Evolutionary conservation across 2,329 filamentous ascomycete genomes (phyloP), one percentile per base, ranked within the genome.

Genomic region (Dothistroma septosporum): DNA sequence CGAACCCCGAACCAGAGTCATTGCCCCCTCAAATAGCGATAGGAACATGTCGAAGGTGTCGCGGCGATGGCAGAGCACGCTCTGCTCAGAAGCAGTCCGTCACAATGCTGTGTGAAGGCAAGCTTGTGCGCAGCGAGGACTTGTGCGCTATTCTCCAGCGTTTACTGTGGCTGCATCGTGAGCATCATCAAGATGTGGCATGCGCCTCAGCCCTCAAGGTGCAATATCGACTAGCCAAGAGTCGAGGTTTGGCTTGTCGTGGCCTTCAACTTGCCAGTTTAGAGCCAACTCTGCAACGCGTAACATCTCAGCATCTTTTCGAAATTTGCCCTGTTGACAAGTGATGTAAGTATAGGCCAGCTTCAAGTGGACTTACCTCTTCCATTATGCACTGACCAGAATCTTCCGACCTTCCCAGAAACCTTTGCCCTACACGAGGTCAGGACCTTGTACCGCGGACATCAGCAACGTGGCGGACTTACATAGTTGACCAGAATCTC

Each of bases 401-500:
- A 47, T 60, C 58, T 55, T 60, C 14, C 58, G 52, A 4, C 52
- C 58, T 56, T 76, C 75, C 59, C 70, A 72, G 47, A 63, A 72
- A 2, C 66, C 63, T 52, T 82, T 82, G 32, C 81, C 59, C 32
- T 61, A 53, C 22, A 32, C 33, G 9, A 24, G 10, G 41, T 56
- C 21, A 48, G 35, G 7, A 16, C 21, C 11, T 24, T 8, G 16
- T 24, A 41, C 41, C 5, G 4, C 21, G 14, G 22, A 21, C 41
- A 6, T 31, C 16, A 19, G n/a, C 22, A 14, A 48, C 14, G 4
- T 16, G 3, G 8, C 22, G 4, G 1, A 48, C 54, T 47, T 28
- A 56, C 81, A 66, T 83, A 83, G 65, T 76, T 81, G n/a, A 83
- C 75, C 31, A 82, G 71, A 48, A 83, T 78, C 70, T 83, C 81